phyloP scores from a whole-genome alignment of 2,329 filamentous ascomycete species.

The Epichloe scottii region DNA sequence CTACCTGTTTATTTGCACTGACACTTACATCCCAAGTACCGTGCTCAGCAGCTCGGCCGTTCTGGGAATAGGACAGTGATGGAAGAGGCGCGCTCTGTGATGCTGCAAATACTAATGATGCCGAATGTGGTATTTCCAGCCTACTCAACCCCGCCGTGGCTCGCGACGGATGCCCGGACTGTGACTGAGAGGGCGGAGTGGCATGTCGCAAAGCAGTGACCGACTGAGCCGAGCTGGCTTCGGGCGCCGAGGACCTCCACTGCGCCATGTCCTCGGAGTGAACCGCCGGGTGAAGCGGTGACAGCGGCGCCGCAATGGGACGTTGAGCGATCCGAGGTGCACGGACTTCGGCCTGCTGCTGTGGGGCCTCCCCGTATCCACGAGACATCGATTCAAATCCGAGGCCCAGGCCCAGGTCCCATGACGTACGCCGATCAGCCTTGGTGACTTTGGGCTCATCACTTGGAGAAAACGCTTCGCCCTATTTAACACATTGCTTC shows the following conservation, averaged over 20 bases:
- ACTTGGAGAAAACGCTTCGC: slow-evolving; percentile 22
- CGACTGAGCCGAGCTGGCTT: background rate
- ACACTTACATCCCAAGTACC: background rate
- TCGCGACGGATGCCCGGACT: slow-evolving; percentile 1
- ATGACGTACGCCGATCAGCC: slow-evolving; percentile 30
- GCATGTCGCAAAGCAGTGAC: background rate
- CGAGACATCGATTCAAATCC: slow-evolving; percentile 17
- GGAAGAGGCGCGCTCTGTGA: background rate
- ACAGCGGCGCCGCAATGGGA: slow-evolving; percentile 4
- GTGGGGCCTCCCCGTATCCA: slow-evolving; percentile 12
- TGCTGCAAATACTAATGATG: background rate
- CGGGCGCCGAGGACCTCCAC: background rate
- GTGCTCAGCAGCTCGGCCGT: background rate
- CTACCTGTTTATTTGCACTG: background rate
- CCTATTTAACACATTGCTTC: slow-evolving; percentile 16
- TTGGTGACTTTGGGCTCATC: slow-evolving; percentile 25
- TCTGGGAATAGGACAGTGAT: background rate
- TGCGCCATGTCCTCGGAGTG: background rate
- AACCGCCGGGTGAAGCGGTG: slow-evolving; percentile 5
- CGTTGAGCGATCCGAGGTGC: slow-evolving; percentile 5
- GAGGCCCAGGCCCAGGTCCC: slow-evolving; percentile 28
- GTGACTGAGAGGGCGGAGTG: background rate
- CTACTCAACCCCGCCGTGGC: slow-evolving; percentile 7
- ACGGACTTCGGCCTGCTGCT: slow-evolving; percentile 3
- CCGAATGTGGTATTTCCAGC: slow-evolving; percentile 6